Percentiles rank a stretch among this genome's conserved stretches.
phyloP scores from a whole-genome alignment of 257 asterid species.

The Schizonepeta tenuifolia region DNA sequence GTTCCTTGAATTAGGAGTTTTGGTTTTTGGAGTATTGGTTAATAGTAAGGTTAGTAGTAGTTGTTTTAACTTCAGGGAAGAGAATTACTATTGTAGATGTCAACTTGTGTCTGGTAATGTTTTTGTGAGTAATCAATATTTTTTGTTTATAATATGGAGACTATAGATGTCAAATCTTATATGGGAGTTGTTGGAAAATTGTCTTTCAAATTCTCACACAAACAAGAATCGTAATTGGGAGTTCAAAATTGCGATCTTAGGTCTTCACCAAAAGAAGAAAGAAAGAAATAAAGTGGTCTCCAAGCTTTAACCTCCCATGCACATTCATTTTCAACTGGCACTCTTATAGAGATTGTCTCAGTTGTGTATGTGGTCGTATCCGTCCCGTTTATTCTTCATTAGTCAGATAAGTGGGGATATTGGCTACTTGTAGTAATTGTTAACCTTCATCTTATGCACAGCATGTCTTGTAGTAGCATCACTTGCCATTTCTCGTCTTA shows the following conservation, averaged over 20 bases:
- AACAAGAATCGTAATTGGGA: neutral
- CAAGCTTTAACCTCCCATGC: conserved; percentile 4
- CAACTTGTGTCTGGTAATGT: too few relatives aligned
- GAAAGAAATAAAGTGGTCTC: neutral
- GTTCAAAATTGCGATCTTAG: neutral
- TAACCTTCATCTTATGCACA: conserved; percentile 1
- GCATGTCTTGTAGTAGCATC: neutral
- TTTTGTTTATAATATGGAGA: neutral
- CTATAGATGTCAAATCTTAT: neutral
- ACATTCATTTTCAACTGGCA: neutral
- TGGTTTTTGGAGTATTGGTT: neutral
- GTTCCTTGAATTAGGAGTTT: neutral
- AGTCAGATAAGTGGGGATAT: conserved; percentile 1
- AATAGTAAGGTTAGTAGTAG: too few relatives aligned
- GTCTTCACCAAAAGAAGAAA: neutral
- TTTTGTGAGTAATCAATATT: too few relatives aligned
- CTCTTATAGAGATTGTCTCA: neutral
- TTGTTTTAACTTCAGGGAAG: too few relatives aligned
- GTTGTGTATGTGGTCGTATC: conserved; percentile 2
- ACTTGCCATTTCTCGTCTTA: neutral
- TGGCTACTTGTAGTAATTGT: neutral
- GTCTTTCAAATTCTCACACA: neutral
- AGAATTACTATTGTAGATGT: too few relatives aligned
- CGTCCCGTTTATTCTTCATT: conserved; percentile 10
- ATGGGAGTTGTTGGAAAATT: neutral